Evolutionary conservation across 768 basidiomycete genomes (phyloP), one percentile per base, ranked within the genome.

Genomic region (Russula dissimulans): DNA sequence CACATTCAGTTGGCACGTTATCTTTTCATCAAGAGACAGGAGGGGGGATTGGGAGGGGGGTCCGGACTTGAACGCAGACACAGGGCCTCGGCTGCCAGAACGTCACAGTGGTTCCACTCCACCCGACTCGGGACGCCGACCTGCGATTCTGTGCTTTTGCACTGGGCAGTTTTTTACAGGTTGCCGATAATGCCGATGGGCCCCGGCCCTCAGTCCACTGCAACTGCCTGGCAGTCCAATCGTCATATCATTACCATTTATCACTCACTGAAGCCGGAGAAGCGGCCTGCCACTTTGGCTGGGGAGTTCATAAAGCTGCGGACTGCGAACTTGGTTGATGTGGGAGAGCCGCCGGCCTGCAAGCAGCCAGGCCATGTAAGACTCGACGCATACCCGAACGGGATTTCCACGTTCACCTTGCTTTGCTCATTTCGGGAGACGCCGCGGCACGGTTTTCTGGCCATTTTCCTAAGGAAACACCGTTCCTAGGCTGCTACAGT

Each of bases 341-440:
- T 14, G 2, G 18, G 18, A 31, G 5, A 18, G 41, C 56, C 47
- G 47, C 44, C 39, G 26, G 47, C 8, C 2, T 57, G n/a, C 5
- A n/a, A 47, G 12, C 26, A n/a, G 31, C 34, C n/a, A 53, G 50
- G 7, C 18, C n/a, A 53, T 5, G 9, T 43, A 38, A 51, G 49
- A 18, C 34, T 50, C 49, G n/a, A 22, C 18, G 10, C 48, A 36
- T n/a, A 51, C 49, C 49, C 59, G 41, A 54, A 60, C 59, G 54
- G 55, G 49, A 4, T 61, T 56, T 56, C 43, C 55, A 11, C 15
- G 45, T 51, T 14, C 38, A 29, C 32, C 36, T 42, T 17, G 15
- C 22, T 26, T 26, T 26, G 22, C 22, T 26, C 22, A 2, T 26
- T 26, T 56, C 60, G 60, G 60, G 49, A 56, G 54, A 56, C 38